Percentiles rank a stretch among this genome's conserved stretches.
Evolutionary conservation across 192 early-diverging fungal species (phyloP).

Genomic region (Nowakowskiella sp.): DNA sequence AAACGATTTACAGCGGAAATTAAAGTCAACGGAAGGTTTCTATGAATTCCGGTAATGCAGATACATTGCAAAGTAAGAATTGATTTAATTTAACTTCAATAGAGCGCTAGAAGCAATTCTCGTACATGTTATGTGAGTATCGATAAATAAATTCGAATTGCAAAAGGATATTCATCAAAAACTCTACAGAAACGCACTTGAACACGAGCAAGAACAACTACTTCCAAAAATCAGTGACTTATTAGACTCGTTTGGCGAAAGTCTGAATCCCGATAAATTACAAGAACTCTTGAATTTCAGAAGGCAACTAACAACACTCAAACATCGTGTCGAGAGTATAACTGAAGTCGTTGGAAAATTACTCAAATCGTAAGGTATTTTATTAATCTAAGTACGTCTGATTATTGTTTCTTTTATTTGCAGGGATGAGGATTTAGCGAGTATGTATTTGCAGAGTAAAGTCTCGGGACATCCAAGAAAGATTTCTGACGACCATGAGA

Average conservation of each 20-base stretch:
- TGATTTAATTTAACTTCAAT: not conserved
- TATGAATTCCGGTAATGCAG: constrained; percentile 27
- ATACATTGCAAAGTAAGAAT: not conserved
- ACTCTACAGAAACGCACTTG: not conserved
- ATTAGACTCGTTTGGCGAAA: constrained; percentile 64
- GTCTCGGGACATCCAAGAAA: constrained; percentile 43
- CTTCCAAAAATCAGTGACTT: constrained; percentile 57
- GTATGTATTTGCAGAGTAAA: constrained; percentile 84
- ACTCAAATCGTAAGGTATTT: constrained; percentile 42
- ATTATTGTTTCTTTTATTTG: not conserved
- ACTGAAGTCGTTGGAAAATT: constrained; percentile 73
- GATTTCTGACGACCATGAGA: constrained; percentile 71
- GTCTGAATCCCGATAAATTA: constrained; percentile 63
- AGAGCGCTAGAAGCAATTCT: constrained; percentile 79
- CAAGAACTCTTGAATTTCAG: constrained; percentile 70
- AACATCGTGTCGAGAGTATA: constrained; percentile 65
- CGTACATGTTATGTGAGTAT: constrained; percentile 59
- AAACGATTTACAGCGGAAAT: constrained; percentile 68
- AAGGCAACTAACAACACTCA: constrained; percentile 70
- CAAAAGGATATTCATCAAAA: not conserved
- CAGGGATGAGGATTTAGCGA: constrained; percentile 80
- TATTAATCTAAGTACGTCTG: constrained; percentile 16
- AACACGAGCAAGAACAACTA: constrained; percentile 51
- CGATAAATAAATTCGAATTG: not conserved
- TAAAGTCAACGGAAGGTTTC: constrained; percentile 31